Base-by-base conservation (phyloP, 495 filamentous ascomycete genomes). In the Cladorrhinum samala region DNA sequence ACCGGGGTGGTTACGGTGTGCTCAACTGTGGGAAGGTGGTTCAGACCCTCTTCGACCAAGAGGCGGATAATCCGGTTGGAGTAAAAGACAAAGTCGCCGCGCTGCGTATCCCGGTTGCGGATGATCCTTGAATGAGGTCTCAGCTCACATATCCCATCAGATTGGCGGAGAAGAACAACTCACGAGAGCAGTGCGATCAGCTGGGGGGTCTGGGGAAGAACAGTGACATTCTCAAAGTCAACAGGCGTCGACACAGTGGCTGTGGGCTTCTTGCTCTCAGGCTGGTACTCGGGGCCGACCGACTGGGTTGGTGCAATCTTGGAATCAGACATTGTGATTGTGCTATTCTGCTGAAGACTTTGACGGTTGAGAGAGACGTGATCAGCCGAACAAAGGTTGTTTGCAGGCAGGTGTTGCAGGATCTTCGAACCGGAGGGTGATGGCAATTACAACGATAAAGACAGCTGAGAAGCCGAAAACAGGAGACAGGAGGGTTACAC, bases 1-100 rank as follows among this genome's bases (percentile, higher is more conserved):
- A 95, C 87, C 0, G 94, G 93, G 16, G 93, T 96, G 17, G 86
- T 93, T 56, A 97, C 82, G 2, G 84, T 83, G 62, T 93, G 88
- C 59, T 87, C 85, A 24, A 95, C 79, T 18, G 94, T 89, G 14
- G 93, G 93, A 23, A 97, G 82, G 70, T 98, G 93, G 69, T 98
- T 98, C 30, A 98, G 77, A 11, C 94, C 93, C 71, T 97, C 93
- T 70, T 98, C 93, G 20, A 98, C 94, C 9, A 98, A 79, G n/a
- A 98, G 79, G 19, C 94, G 89, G 64, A 97, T 97, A 65, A 98
- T 97, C 57, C 93, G 83, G 74, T 98, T 98, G 44, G 92, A 96
- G 71, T 96, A 96, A 77, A 98, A 98, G 62, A 98, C 95, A 70
- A 97, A 98, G 70, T 97, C 93, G 33, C 89, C 93, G 46, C 93